Base-by-base conservation (phyloP, 257 asterid genomes). In the Knoxia roxburghii region DNA sequence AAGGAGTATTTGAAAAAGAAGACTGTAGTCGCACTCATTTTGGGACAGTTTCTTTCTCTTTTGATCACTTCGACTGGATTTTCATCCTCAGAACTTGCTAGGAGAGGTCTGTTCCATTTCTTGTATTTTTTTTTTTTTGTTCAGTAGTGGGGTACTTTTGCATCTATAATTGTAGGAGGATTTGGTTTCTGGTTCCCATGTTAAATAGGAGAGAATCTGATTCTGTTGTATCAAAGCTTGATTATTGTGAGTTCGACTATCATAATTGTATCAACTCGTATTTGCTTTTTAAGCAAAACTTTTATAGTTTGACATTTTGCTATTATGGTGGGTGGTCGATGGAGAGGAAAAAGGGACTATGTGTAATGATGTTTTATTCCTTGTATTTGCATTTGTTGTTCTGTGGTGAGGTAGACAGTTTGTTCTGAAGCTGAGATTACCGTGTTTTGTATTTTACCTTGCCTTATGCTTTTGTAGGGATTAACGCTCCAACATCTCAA, bases 401-500 rank as follows among this genome's bases (percentile, higher is more conserved):
- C 40, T 49, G 26, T 32, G 32, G 12, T 35, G 62, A 29, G 41
- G 40, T 17, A 35, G n/a, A 14, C 17, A 18, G 1, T 61, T 35
- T 39, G 32, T 43, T 35, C 10, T 50, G 48, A 33, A 35, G 57
- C 51, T 18, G 54, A 69, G 64, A 64, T 41, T 30, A 24, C 17
- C 20, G 1, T 68, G n/a, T 21, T 15, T 71, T 41, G 51, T 53
- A 35, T 4, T 58, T 57, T 37, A 18, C 24, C 29, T 61, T 54
- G 14, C 5, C 51, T 17, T 26, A 5, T 62, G 68, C 73, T 43
- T 74, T 40, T 75, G 39, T 73, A 94, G 99, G 99, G 68, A 86
- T 94, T 37, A 94, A 90, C 77, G 97, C 96, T 72, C 96, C 99
- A 39, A 94, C 99, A 41, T 90, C 99, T 45, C 99, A 94, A 88